Percentiles rank a stretch among this genome's conserved stretches.
phyloP scores from a whole-genome alignment of 495 filamentous ascomycete genomes.

The Haplographium delicatum region DNA sequence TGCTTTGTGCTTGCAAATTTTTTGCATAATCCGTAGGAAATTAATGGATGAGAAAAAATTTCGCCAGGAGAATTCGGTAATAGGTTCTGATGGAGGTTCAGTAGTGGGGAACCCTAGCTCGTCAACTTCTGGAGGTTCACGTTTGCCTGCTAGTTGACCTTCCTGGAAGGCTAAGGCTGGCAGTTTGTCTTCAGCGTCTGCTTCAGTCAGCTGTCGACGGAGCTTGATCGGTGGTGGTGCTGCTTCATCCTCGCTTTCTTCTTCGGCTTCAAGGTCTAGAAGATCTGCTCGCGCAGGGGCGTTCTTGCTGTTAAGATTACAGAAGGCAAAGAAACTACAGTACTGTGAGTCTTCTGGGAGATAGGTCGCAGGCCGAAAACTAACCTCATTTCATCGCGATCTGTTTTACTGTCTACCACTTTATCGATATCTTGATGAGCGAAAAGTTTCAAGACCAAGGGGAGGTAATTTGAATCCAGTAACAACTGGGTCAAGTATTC shows the following conservation, averaged over 20 bases:
- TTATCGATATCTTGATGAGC: constrained; percentile 88
- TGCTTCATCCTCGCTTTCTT: constrained; percentile 60
- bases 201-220: constrained; percentile 18
- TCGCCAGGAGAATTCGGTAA: constrained; percentile 85
- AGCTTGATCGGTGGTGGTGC: constrained; percentile 73
- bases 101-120: constrained; percentile 74
- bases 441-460: constrained; percentile 85
- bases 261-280: neutral
- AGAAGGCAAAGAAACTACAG: constrained; percentile 81
- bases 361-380: constrained; percentile 16
- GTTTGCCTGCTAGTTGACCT: constrained; percentile 20
- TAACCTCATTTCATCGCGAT: constrained; percentile 78
- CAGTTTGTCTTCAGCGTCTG: constrained; percentile 23
- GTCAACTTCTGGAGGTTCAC: constrained; percentile 71
- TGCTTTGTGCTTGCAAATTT: constrained; percentile 89
- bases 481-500: constrained; percentile 93
- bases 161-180: constrained; percentile 32
- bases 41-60: constrained; percentile 94
- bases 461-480: constrained; percentile 89
- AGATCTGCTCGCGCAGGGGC: neutral
- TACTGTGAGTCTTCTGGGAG: neutral
- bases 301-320: constrained; percentile 40
- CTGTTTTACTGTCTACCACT: constrained; percentile 77
- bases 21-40: constrained; percentile 91
- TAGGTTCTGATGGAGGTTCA: constrained; percentile 64